Evolutionary conservation across 163 green algal species (phyloP), one percentile per base, ranked within the genome.

Genomic region (Chloromonas sp.): DNA sequence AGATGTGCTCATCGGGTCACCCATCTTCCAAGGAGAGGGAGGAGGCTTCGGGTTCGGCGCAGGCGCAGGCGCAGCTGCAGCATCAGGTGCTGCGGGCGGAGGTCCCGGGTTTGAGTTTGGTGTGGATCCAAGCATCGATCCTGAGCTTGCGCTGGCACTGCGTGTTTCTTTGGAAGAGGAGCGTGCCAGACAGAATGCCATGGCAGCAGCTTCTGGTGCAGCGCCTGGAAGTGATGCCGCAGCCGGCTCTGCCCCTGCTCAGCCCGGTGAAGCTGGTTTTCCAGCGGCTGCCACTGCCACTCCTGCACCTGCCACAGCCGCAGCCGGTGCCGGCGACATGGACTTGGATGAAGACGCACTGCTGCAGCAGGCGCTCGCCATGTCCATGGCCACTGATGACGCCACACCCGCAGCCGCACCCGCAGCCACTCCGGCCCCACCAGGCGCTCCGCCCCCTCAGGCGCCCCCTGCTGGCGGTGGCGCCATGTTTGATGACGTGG

Each of bases 101-200:
- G 95, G 91, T 76, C 93, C 95, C 57, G 95, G 94, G 85, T 97
- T 93, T 85, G 95, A 98, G 87, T 98, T 98, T 88, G 94, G 95
- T 0, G 96, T 99, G 60, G 96, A 99, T 91, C 96, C 97, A 36
- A 98, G 94, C 87, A 89, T 99, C 82, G 97, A 99, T 88, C 97
- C 97, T 0, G 96, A 99, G 88, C 94, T 99, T 14, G 96, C 96
- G 1, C 87, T 98, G 36, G 96, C 96, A 3, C 89, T 99, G 84
- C 90, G 89, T 0, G 94, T 98, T 71, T 98, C 95, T 0, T 93
- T 98, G 84, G 94, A 98, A 86, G 96, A 98, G 90, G 95, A 98
- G 90, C 91, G 94, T 2, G 94, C 93, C 8, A 83, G 95, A 13
- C 95, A 94, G 84, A 91, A 92, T 60, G 89, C 87, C 2, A 78